Percentiles rank a stretch among this genome's conserved stretches.
Evolutionary conservation across 2,329 filamentous ascomycete genomes (phyloP).

Genomic region (Fusarium burgessii): DNA sequence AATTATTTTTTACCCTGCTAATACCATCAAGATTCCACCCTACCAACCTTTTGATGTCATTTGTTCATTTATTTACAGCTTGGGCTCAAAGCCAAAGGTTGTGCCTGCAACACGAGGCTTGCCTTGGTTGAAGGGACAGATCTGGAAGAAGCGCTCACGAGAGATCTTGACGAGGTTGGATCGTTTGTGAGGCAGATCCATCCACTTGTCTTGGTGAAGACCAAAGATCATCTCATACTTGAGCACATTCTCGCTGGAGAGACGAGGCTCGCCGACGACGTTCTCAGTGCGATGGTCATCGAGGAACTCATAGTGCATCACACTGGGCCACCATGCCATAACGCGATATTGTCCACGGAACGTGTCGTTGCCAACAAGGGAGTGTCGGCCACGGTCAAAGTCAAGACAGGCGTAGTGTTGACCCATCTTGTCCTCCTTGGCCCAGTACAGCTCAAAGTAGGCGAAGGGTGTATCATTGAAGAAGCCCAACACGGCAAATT

Average conservation of each 20-base stretch:
- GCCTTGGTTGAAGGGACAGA: constrained; percentile 68
- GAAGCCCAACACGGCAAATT: constrained; percentile 73
- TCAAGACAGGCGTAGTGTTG: constrained; percentile 67
- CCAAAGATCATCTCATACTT: constrained; percentile 81
- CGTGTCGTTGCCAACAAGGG: constrained; percentile 67
- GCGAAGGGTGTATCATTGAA: constrained; percentile 78
- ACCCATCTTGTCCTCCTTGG: constrained; percentile 66
- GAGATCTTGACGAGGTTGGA: constrained; percentile 74
- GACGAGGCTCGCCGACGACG: constrained; percentile 77
- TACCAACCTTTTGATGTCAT: neutral
- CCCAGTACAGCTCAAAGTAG: constrained; percentile 76
- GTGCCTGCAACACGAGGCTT: constrained; percentile 67
- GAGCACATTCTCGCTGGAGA: constrained; percentile 74
- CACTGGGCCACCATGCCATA: constrained; percentile 69
- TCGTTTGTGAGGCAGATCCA: constrained; percentile 78
- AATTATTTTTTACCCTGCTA: constrained; percentile 4
- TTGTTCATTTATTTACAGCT: constrained; percentile 43
- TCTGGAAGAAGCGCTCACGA: constrained; percentile 76
- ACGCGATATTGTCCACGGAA: constrained; percentile 71
- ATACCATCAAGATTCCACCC: neutral
- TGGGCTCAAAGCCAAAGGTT: constrained; percentile 64
- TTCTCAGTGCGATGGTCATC: constrained; percentile 68
- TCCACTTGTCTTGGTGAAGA: constrained; percentile 77
- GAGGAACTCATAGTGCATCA: constrained; percentile 72
- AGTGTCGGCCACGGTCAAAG: constrained; percentile 70